These are phyloP conservation scores for Adenanthera pavonina DNA, from an alignment of 306 rosid species.

Conservation along the genomic window DNA sequence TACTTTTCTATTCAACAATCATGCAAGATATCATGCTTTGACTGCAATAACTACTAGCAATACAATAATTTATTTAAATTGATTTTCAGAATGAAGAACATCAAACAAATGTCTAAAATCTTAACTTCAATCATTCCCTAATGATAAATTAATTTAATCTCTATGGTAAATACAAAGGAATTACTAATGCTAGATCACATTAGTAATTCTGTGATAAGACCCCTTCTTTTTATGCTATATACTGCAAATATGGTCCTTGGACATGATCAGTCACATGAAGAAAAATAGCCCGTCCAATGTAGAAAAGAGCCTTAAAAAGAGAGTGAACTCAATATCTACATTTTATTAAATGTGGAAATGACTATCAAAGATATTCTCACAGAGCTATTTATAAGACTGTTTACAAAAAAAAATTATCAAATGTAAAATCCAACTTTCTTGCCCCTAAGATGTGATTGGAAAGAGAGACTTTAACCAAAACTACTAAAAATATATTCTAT, in stretches of 20 bases:
- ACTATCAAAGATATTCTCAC: conserved; percentile 15
- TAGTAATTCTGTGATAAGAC: conserved; percentile 69
- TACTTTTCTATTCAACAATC: conserved; percentile 9
- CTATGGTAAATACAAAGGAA: not conserved
- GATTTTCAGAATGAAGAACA: not conserved
- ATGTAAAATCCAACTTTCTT: not conserved
- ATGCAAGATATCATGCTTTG: conserved; percentile 11
- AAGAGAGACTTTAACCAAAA: not conserved
- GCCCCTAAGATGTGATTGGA: not conserved
- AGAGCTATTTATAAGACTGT: not conserved
- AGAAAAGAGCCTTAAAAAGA: conserved; percentile 68
- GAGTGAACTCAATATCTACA: conserved; percentile 73
- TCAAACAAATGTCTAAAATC: not conserved
- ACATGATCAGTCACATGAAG: conserved; percentile 73
- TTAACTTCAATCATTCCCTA: not conserved
- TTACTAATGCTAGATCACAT: not conserved
- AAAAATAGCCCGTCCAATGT: conserved; percentile 70
- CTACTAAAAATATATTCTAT: not conserved
- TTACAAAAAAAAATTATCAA: not conserved
- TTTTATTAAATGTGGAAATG: conserved; percentile 35
- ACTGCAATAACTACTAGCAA: conserved; percentile 12
- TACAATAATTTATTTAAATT: not conserved
- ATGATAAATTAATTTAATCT: not conserved
- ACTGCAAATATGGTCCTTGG: conserved; percentile 85
- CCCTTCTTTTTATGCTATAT: conserved; percentile 92